Base-by-base conservation (phyloP, 345 rosid species). In the Pugionium cornutum region DNA sequence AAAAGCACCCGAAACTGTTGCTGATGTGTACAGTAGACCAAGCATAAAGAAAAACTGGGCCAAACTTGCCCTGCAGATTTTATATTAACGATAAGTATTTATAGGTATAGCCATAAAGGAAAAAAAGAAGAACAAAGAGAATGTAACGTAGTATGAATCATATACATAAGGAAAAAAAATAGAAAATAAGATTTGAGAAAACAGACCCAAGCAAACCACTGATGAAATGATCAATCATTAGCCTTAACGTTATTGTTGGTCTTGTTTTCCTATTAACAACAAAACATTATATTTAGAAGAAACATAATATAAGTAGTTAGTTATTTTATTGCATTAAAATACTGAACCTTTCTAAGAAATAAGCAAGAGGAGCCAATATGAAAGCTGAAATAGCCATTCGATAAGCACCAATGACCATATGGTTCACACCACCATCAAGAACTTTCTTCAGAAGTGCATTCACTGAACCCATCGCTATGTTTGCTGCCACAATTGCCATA, bases 21-120 rank as follows among this genome's bases (percentile, higher is more conserved):
- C 83, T 9, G 92, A 84, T 58, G 96, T 84, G 62, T 84, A 77
- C 71, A 82, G 68, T 51, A 89, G 80, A 54, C 96, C 92, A 35
- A 82, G 81, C 36, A 89, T 82, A 74, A 86, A 83, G 72, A 80
- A 78, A 68, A 76, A 84, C 62, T 89, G 92, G 9, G 84, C 68
- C 35, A 89, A 76, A 34, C 89, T 81, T 68, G 84, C 78, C 80
- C 96, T 85, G 83, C 75, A 42, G 31, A 50, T 56, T 36, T 40
- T 7, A 7, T 40, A 40, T 1, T 7, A 7, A 40, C n/a, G 1
- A 40, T n/a, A 40, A 8, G n/a, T 7, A n/a, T n/a, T 40, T 40
- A 8, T 36, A 36, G 5, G 3, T 4, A 36, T 4, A n/a, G n/a
- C n/a, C n/a, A n/a, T n/a, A n/a, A n/a, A n/a, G n/a, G n/a, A n/a